phyloP scores from a whole-genome alignment of 129 eudicot genomes.

The Flaveria brownii region DNA sequence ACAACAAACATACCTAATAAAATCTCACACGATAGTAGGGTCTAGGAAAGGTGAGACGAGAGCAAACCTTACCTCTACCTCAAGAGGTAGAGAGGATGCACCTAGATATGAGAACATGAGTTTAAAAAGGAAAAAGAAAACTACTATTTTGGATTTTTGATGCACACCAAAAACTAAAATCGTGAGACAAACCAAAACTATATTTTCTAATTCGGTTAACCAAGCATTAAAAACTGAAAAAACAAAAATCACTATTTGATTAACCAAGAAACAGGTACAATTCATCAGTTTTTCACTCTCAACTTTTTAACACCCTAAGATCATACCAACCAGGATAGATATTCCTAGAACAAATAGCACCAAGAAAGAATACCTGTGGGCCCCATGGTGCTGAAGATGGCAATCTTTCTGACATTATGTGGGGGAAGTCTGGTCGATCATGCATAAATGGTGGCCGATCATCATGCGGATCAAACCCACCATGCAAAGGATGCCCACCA shows the following conservation, averaged over 20 bases:
- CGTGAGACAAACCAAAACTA: background rate
- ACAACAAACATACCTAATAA: background rate
- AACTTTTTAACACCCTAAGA: background rate
- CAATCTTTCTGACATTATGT: constrained; percentile 60
- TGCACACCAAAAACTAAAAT: background rate
- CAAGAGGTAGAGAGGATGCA: too few species aligned
- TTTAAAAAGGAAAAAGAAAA: too few species aligned
- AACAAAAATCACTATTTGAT: background rate
- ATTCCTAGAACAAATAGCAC: constrained; percentile 2
- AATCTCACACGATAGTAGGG: too few species aligned
- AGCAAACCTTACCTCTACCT: too few species aligned
- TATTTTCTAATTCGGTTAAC: background rate
- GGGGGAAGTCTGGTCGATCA: constrained; percentile 71
- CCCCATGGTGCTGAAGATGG: constrained; percentile 68
- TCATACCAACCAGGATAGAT: background rate
- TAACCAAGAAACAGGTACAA: background rate
- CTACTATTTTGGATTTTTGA: background rate
- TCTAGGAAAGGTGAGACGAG: too few species aligned
- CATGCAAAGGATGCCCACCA: constrained; percentile 56
- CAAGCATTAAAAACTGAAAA: background rate
- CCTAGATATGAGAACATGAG: too few species aligned
- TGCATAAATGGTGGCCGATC: constrained; percentile 70
- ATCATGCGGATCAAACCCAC: constrained; percentile 71
- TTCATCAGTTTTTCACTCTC: background rate
- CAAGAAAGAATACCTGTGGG: constrained; percentile 57